phyloP scores from a whole-genome alignment of 2,329 filamentous ascomycete species.

The Aspergillus sp. region DNA sequence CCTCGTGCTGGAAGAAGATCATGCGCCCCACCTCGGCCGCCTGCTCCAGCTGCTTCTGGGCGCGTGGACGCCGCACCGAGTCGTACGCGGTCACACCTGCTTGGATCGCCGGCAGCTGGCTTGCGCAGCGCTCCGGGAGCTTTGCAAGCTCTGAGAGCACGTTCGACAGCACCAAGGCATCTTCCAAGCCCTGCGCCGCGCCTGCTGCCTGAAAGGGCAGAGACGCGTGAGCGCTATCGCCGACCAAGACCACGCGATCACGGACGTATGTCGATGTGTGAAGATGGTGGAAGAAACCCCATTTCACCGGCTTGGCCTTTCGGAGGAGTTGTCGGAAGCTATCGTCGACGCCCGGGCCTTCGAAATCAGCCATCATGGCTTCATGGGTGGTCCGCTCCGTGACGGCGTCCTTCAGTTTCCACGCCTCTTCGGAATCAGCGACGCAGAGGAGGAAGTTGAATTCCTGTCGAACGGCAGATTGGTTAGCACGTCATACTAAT shows the following conservation, averaged over 20 bases:
- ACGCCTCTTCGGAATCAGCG: constrained; percentile 1
- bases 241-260: constrained; percentile 25
- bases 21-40: constrained; percentile 6
- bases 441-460: not conserved
- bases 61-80: constrained; percentile 5
- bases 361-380: constrained; percentile 9
- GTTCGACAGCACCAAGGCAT: constrained; percentile 26
- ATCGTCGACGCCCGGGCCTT: constrained; percentile 5
- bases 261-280: constrained; percentile 25
- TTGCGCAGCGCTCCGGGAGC: not conserved
- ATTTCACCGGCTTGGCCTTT: constrained; percentile 5
- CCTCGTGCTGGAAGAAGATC: constrained; percentile 9
- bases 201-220: constrained; percentile 31
- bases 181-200: constrained; percentile 32
- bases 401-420: constrained; percentile 6
- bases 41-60: constrained; percentile 5
- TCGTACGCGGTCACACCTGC: constrained; percentile 3
- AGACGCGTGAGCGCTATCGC: constrained; percentile 31
- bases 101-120: not conserved
- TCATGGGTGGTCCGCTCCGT: constrained; percentile 6
- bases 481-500: constrained; percentile 2
- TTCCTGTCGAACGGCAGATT: not conserved
- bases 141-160: constrained; percentile 16
- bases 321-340: constrained; percentile 6
- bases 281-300: constrained; percentile 21